Evolutionary conservation across 2,329 filamentous ascomycete genomes (phyloP).

Genomic region (Raffaelea deltoideospora): DNA sequence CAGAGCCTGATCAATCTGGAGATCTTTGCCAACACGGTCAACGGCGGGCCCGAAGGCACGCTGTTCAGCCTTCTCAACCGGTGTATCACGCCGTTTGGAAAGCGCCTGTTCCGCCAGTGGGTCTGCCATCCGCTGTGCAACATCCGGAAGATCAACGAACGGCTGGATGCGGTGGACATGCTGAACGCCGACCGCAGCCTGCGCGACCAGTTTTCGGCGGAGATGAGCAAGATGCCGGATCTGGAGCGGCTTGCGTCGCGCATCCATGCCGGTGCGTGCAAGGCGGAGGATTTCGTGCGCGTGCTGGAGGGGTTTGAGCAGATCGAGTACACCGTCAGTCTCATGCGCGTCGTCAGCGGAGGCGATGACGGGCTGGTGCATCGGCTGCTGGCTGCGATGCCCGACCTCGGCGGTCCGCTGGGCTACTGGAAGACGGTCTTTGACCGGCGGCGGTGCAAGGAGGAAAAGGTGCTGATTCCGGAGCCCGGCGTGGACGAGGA

Average conservation of each 20-base stretch:
- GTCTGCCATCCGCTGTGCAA: slow-evolving; percentile 90
- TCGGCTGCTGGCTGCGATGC: slow-evolving; percentile 72
- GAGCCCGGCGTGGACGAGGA: slow-evolving; percentile 79
- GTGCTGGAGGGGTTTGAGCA: slow-evolving; percentile 95
- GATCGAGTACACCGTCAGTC: slow-evolving; percentile 82
- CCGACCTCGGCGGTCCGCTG: slow-evolving; percentile 59
- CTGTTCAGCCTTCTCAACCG: slow-evolving; percentile 83
- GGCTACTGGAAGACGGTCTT: slow-evolving; percentile 86
- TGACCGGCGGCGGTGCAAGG: slow-evolving; percentile 62
- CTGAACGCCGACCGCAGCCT: slow-evolving; percentile 70
- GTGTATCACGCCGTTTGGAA: slow-evolving; percentile 93
- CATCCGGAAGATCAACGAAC: slow-evolving; percentile 75
- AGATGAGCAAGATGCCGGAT: slow-evolving; percentile 84
- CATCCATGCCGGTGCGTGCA: slow-evolving; percentile 83
- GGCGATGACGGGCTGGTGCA: slow-evolving; percentile 74
- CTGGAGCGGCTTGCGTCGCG: slow-evolving; percentile 87
- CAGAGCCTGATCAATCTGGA: slow-evolving; percentile 98
- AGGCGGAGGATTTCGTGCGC: slow-evolving; percentile 78
- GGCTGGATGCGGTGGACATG: slow-evolving; percentile 85
- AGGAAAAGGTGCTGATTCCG: slow-evolving; percentile 71
- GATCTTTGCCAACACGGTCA: slow-evolving; percentile 83
- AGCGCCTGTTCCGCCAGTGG: slow-evolving; percentile 92
- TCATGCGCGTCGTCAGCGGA: slow-evolving; percentile 53
- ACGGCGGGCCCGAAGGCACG: slow-evolving; percentile 73
- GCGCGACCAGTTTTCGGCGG: slow-evolving; percentile 75